Conservation (phyloP, 257 asterid species). For the Forsythia suspensa region DNA sequence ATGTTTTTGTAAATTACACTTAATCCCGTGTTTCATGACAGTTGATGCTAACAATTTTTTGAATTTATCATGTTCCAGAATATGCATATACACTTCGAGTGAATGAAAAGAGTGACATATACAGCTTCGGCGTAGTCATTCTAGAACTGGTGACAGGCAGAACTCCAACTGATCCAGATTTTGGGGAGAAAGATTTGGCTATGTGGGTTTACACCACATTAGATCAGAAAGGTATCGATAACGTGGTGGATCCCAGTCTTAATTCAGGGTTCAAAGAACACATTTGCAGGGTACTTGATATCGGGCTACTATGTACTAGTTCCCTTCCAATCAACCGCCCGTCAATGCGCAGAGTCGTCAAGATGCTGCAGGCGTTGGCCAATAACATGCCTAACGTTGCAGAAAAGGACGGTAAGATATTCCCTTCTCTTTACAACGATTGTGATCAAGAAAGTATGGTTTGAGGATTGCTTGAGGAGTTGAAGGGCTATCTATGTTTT, state of each 20-base stretch:
- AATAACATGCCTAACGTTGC: slow-evolving; percentile 19
- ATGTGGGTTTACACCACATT: slow-evolving; percentile 47
- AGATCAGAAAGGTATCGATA: slow-evolving; percentile 43
- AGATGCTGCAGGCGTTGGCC: slow-evolving; percentile 53
- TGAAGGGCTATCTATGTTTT: background rate
- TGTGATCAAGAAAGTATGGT: slow-evolving; percentile 3
- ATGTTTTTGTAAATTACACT: background rate
- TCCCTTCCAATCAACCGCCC: slow-evolving; percentile 64
- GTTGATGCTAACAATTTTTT: slow-evolving; percentile 2
- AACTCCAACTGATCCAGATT: slow-evolving; percentile 41
- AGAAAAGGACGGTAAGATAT: slow-evolving; percentile 24
- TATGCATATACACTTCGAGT: slow-evolving; percentile 78
- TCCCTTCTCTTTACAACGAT: slow-evolving; percentile 12
- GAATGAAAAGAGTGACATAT: slow-evolving; percentile 75
- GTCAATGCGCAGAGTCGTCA: slow-evolving; percentile 73
- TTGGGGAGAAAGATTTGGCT: slow-evolving; percentile 55
- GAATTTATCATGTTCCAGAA: slow-evolving; percentile 41
- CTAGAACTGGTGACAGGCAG: slow-evolving; percentile 74
- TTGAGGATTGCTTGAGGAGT: background rate
- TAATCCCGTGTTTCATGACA: background rate
- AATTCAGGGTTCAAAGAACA: slow-evolving; percentile 40
- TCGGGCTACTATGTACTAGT: slow-evolving; percentile 60
- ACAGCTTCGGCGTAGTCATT: slow-evolving; percentile 76
- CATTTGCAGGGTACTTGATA: slow-evolving; percentile 44
- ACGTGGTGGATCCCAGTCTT: slow-evolving; percentile 53